Evolutionary conservation across 352 stramenopile species (phyloP).

Genomic region (Pythium pyrilobum): DNA sequence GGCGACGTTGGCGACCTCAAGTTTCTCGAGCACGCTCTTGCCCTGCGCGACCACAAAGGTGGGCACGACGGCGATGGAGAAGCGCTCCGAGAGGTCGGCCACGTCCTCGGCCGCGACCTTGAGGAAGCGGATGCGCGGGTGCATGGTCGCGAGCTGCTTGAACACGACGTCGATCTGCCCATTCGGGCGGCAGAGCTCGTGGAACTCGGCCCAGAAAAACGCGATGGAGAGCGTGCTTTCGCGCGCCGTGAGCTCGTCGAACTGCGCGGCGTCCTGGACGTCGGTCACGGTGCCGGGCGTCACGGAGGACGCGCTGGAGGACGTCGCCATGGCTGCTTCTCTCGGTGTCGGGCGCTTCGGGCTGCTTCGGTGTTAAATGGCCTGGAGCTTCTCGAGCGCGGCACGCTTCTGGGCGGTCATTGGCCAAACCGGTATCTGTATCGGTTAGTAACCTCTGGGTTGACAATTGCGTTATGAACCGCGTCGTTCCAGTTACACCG

Average conservation of each 20-base stretch:
- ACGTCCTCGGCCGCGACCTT: conserved; percentile 85
- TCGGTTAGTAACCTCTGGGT: no score
- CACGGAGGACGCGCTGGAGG: conserved; percentile 5
- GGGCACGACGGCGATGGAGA: conserved; percentile 90
- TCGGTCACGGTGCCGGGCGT: conserved; percentile 55
- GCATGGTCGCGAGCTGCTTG: conserved; percentile 70
- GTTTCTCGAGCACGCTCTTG: conserved; percentile 70
- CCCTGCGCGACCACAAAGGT: conserved; percentile 90
- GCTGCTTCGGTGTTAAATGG: background rate
- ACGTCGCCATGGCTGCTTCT: background rate
- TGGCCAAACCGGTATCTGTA: no score
- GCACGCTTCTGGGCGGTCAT: no score
- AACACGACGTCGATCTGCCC: conserved; percentile 84
- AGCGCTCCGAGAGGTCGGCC: conserved; percentile 79
- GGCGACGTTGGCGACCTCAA: conserved; percentile 78
- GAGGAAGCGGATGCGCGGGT: conserved; percentile 80
- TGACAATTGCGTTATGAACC: no score
- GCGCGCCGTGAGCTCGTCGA: conserved; percentile 67
- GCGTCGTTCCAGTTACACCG: no score
- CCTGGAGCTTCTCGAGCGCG: no score
- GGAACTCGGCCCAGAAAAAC: conserved; percentile 86
- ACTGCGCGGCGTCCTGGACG: conserved; percentile 68
- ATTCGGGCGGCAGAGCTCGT: conserved; percentile 77
- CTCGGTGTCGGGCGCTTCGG: no score
- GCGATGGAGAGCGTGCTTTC: conserved; percentile 72